Base-by-base conservation (phyloP, 2,329 filamentous ascomycete genomes). In the Fusarium sp. region DNA sequence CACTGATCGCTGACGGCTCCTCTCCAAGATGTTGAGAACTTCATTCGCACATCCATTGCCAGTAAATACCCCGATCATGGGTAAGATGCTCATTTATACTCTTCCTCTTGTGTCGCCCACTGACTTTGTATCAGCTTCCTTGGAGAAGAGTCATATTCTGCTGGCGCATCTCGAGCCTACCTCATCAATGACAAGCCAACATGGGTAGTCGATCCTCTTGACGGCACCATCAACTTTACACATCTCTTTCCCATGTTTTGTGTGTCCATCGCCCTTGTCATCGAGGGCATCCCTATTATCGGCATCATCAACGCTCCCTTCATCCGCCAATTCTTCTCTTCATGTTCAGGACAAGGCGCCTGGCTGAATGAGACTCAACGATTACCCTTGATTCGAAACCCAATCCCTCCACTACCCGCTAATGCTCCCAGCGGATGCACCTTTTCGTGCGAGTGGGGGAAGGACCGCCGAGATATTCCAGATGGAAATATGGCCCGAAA, bases 191-290 rank as follows among this genome's bases (percentile, higher is more conserved):
- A 83, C 35, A 68, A 77, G 1, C 90, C 90, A 39, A 92, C 90
- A 29, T 93, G 90, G 91, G 86, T 88, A 69, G 83, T 93, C 36
- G 91, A 93, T 74, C 90, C 91, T 9, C 81, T 93, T 26, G 90
- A 93, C 70, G 90, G 89, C 79, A 93, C 91, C 4, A 89, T 93
- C 58, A 93, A 93, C 79, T 93, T 90, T 77, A 91, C 90, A 28
- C 91, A 93, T 74, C 82, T 91, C 6, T 92, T 91, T 71, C 89
- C 89, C 56, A 91, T 92, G 87, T 92, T 91, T 77, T 93, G 91
- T 74, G 88, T 93, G 39, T 91, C 88, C 32, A 92, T 93, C 69
- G 90, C 83, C 44, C 88, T 93, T 70, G 79, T 89, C 24, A 71
- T 91, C 51, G 75, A 83, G 15, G 80, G 83, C 7, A 75, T 79